Percentiles rank a stretch among this genome's conserved stretches.
Conservation (phyloP, 2,329 filamentous ascomycete genomes). For the Diplodia intermedia region DNA sequence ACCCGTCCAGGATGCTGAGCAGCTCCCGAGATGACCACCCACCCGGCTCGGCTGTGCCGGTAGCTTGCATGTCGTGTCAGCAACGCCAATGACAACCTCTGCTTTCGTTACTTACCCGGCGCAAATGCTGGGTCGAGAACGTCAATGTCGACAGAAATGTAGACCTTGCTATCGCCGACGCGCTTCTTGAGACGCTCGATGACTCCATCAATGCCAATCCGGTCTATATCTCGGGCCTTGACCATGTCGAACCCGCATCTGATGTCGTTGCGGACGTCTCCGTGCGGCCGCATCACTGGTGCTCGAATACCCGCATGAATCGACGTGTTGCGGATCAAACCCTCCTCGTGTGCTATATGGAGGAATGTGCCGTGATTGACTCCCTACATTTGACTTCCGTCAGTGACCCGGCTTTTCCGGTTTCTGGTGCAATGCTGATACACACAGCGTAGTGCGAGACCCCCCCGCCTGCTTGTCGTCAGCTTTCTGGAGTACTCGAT, state of each 20-base stretch:
- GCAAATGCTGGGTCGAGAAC: conserved; percentile 64
- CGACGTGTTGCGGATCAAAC: conserved; percentile 64
- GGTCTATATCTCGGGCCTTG: conserved; percentile 63
- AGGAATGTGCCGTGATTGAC: conserved; percentile 69
- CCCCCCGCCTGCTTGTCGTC: conserved; percentile 55
- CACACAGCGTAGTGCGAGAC: conserved; percentile 66
- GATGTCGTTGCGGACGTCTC: conserved; percentile 63
- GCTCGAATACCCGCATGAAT: conserved; percentile 69
- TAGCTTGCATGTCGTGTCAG: conserved; percentile 48
- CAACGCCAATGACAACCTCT: no score
- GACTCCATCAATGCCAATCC: conserved; percentile 55
- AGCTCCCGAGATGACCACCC: conserved; percentile 68
- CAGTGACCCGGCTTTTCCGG: neutral
- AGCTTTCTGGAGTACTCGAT: conserved; percentile 22
- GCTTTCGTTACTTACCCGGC: conserved; percentile 50
- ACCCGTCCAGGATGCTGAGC: conserved; percentile 63
- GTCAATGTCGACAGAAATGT: conserved; percentile 64
- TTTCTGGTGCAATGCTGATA: conserved; percentile 30
- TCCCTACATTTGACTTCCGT: conserved; percentile 45
- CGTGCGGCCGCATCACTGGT: conserved; percentile 57
- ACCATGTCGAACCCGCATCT: conserved; percentile 66
- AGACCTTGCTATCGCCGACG: conserved; percentile 61
- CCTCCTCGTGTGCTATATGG: conserved; percentile 68
- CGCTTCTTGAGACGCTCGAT: conserved; percentile 58
- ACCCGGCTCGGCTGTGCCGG: conserved; percentile 67